Conservation (phyloP, 2,329 filamentous ascomycete species). For the Cordyceps pruinosa region DNA sequence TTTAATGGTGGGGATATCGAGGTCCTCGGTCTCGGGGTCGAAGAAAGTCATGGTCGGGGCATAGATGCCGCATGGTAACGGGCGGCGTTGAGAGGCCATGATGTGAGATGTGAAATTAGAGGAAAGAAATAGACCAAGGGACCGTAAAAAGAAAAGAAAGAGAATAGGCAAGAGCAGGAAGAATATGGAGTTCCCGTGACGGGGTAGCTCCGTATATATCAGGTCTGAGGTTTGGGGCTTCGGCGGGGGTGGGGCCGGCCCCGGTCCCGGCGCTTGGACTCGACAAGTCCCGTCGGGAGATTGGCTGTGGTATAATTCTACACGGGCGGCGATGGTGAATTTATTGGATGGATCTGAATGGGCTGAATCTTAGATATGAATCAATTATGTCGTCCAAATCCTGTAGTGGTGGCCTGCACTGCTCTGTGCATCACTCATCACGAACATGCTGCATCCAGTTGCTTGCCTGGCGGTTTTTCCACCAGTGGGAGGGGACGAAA, state of each 20-base stretch:
- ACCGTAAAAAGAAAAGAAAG: neutral
- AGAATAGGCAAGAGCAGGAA: too few species aligned
- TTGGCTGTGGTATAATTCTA: neutral
- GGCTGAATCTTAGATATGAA: neutral
- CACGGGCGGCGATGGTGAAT: neutral
- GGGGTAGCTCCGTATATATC: neutral
- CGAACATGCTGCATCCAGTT: neutral
- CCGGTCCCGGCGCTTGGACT: neutral
- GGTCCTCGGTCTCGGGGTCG: slow-evolving; percentile 72
- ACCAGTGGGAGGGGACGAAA: slow-evolving; percentile 2
- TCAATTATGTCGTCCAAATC: neutral
- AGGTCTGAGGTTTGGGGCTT: neutral
- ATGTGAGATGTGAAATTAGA: neutral
- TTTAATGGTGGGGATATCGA: slow-evolving; percentile 74
- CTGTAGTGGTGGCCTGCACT: too few species aligned
- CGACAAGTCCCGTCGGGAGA: neutral
- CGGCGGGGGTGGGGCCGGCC: slow-evolving; percentile 6
- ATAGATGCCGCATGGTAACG: slow-evolving; percentile 76
- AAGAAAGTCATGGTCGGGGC: slow-evolving; percentile 90
- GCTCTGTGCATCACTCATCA: neutral
- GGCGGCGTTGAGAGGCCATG: slow-evolving; percentile 33
- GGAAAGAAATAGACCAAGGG: neutral
- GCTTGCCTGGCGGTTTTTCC: neutral
- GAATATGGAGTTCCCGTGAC: neutral
- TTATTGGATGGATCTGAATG: neutral